Evolutionary conservation across 305 asterid genomes (phyloP).

Genomic region (Fraxinus sp.): DNA sequence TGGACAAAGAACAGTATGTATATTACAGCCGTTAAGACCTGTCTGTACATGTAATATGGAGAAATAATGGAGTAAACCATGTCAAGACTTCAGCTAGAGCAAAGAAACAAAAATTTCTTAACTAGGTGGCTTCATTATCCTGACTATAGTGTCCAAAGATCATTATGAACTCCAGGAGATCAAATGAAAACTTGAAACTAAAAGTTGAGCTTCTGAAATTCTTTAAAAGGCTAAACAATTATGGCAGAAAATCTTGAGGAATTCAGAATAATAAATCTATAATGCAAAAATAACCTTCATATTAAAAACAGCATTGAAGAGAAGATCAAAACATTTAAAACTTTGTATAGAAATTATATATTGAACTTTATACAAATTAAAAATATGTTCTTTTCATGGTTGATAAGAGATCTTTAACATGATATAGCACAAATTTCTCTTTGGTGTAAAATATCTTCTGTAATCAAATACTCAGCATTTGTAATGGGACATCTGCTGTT

Average conservation of each 20-base stretch:
- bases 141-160: neutral
- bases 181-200: neutral
- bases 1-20: neutral
- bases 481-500: neutral
- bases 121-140: neutral
- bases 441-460: neutral
- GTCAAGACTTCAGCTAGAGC: constrained; percentile 3
- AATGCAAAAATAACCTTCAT: neutral
- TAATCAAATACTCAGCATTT: neutral
- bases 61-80: neutral
- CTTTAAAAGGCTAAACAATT: neutral
- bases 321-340: neutral
- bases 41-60: neutral
- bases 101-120: neutral
- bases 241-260: constrained; percentile 4
- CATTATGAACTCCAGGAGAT: neutral
- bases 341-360: neutral
- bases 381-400: neutral
- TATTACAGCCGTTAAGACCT: neutral
- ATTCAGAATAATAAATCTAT: neutral
- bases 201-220: neutral
- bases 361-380: neutral
- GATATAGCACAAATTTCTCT: neutral
- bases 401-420: neutral
- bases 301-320: neutral